Base-by-base conservation (phyloP, 2,329 filamentous ascomycete species). In the Colletotrichum sp. region DNA sequence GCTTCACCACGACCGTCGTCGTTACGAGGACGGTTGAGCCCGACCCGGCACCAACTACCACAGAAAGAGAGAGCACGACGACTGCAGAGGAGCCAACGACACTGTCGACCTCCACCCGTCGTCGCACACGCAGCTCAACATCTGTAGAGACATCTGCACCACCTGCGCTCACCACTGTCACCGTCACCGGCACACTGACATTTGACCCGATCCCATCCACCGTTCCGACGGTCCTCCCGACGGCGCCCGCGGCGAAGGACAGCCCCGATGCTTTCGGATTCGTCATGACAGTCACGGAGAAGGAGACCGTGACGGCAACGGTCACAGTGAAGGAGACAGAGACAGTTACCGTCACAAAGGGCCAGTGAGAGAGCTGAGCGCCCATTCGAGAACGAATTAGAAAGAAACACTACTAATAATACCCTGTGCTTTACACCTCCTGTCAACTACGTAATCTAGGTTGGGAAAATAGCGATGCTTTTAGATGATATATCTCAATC, bases 211-310 rank as follows among this genome's bases (percentile, higher is more conserved):
- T 70, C 22, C 57, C 57, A 7, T 52, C 68, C 12, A 70, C 68
- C 29, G 68, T 70, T 19, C 61, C 62, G 19, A 76, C 73, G 22
- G 55, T 73, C 34, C 71, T 65, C 16, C 61, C 69, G 55, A 34
- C 49, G 19, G 29, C 61, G 8, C 61, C 69, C 63, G 34, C 49
- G 19, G 36, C 34, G 8, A 52, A 55, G 25, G 49, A 19, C 22
- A 66, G 44, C n/a, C 44, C 72, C 13, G 19, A 32, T 25, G 27
- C 16, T 22, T 30, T 29, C 3, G 57, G 8, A 16, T 49, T 55
- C 27, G 82, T 85, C 39, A 85, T 85, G 32, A 86, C 85, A 6
- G 82, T 86, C 4, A 86, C 85, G 6, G 79, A 83, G 52, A 77
- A 69, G 59, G 76, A 79, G 72, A 76, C 71, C 6, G 69, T 78